These are phyloP conservation scores for Penicillium robsamsonii DNA, from an alignment of 495 filamentous ascomycete genomes.

Conservation along the genomic window DNA sequence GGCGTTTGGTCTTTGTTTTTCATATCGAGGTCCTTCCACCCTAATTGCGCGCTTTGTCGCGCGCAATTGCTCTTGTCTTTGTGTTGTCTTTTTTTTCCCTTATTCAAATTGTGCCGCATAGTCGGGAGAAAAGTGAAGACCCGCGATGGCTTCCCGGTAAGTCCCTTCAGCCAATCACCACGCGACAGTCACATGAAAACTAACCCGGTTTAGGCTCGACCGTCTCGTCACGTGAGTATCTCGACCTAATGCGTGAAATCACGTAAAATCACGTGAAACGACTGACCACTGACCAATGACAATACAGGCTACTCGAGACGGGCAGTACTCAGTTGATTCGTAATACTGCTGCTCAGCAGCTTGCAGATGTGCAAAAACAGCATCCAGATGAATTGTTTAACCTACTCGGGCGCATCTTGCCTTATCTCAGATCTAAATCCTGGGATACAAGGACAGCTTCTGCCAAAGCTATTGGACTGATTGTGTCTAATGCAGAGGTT, in stretches of 20 bases:
- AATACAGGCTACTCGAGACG: conserved; percentile 80
- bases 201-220: conserved; percentile 65
- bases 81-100: conserved; percentile 14
- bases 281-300: conserved; percentile 30
- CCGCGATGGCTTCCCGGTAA: conserved; percentile 56
- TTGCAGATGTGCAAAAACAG: conserved; percentile 94
- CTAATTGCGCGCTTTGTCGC: conserved; percentile 17
- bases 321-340: conserved; percentile 92
- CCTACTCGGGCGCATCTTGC: conserved; percentile 89
- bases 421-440: conserved; percentile 85
- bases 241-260: background rate
- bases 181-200: conserved; percentile 35
- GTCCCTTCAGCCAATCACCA: conserved; percentile 31
- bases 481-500: conserved; percentile 80
- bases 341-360: conserved; percentile 92
- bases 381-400: conserved; percentile 98
- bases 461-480: conserved; percentile 87
- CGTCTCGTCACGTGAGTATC: conserved; percentile 86
- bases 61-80: conserved; percentile 15
- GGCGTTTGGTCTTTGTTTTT: conserved; percentile 22
- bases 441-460: conserved; percentile 94
- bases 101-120: conserved; percentile 25
- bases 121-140: conserved; percentile 33
- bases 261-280: conserved; percentile 1
- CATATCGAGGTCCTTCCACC: conserved; percentile 6